Evolutionary conservation across 495 filamentous ascomycete genomes (phyloP).

Genomic region (Xylaria sp.): DNA sequence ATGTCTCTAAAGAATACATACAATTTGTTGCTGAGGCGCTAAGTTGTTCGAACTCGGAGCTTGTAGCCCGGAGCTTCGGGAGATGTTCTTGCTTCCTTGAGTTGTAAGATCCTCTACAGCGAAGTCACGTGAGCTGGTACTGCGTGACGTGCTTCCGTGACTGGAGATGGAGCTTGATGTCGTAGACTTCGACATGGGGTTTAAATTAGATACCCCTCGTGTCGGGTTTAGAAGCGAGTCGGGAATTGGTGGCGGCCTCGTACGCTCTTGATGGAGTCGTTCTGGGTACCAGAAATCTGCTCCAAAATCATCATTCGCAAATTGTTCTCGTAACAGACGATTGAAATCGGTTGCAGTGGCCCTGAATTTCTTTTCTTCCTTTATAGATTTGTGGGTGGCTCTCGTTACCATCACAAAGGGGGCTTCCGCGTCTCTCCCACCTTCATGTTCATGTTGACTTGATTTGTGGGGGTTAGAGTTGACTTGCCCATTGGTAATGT

Average conservation of each 20-base stretch:
- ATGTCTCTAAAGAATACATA: not conserved
- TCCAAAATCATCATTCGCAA: not conserved
- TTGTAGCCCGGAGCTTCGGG: not conserved
- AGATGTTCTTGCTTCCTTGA: slow-evolving; percentile 2
- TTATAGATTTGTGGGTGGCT: too few relatives aligned
- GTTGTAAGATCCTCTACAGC: not conserved
- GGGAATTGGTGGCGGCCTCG: not conserved
- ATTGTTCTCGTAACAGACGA: not conserved
- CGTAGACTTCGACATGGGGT: too few relatives aligned
- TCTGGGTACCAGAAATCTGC: not conserved
- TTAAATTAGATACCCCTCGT: too few relatives aligned
- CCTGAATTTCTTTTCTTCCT: too few relatives aligned
- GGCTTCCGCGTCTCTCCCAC: too few relatives aligned
- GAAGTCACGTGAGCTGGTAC: not conserved
- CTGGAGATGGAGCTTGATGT: too few relatives aligned
- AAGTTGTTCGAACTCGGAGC: not conserved
- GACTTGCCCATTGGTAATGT: too few relatives aligned
- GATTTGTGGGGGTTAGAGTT: too few relatives aligned
- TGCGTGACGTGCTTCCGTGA: not conserved
- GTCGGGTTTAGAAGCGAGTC: too few relatives aligned
- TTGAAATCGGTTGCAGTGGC: too few relatives aligned
- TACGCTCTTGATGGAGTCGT: not conserved
- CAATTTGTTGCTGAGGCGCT: not conserved
- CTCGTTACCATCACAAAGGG: too few relatives aligned
- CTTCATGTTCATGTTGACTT: too few relatives aligned